phyloP scores from a whole-genome alignment of 805 yeast genomes.

The Saccharomycopsis olivae region DNA sequence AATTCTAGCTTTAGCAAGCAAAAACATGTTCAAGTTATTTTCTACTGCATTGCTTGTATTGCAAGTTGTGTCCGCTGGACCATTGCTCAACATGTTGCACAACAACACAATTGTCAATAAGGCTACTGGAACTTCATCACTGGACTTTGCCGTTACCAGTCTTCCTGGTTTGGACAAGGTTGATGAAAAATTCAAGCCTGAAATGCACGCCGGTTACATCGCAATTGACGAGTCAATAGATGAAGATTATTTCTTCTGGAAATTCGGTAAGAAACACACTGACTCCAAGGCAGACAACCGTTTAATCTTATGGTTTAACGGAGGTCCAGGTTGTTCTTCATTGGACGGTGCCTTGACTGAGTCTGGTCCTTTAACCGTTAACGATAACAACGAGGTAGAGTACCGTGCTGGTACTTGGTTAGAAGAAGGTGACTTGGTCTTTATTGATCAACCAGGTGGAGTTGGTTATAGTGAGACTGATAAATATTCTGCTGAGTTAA shows the following conservation, averaged over 20 bases:
- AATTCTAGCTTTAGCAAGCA: too few species aligned
- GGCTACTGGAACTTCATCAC: slow-evolving; percentile 20
- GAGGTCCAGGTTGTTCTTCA: slow-evolving; percentile 98
- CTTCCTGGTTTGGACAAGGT: slow-evolving; percentile 17
- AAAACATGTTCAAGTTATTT: too few species aligned
- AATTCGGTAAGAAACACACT: slow-evolving; percentile 26
- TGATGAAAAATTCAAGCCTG: slow-evolving; percentile 6
- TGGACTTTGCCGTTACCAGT: slow-evolving; percentile 9
- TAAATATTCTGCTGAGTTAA: slow-evolving; percentile 44
- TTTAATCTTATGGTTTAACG: slow-evolving; percentile 83
- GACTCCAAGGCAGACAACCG: slow-evolving; percentile 23
- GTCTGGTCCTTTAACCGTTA: slow-evolving; percentile 74
- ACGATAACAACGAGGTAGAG: slow-evolving; percentile 31
- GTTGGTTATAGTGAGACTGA: slow-evolving; percentile 70
- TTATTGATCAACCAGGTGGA: slow-evolving; percentile 91
- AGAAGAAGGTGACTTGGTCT: slow-evolving; percentile 64
- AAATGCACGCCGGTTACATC: slow-evolving; percentile 58
- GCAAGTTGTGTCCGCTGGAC: too few species aligned
- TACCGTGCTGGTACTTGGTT: slow-evolving; percentile 78
- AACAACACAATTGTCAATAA: too few species aligned
- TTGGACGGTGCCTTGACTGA: slow-evolving; percentile 96
- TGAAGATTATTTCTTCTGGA: slow-evolving; percentile 72
- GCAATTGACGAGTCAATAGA: slow-evolving; percentile 41
- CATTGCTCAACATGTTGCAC: too few species aligned
- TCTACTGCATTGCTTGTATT: too few species aligned